A percentile compares a stretch with the other conserved stretches of the same genome.
phyloP scores from a whole-genome alignment of 768 basidiomycete species.

The Lactifluus piperatus region DNA sequence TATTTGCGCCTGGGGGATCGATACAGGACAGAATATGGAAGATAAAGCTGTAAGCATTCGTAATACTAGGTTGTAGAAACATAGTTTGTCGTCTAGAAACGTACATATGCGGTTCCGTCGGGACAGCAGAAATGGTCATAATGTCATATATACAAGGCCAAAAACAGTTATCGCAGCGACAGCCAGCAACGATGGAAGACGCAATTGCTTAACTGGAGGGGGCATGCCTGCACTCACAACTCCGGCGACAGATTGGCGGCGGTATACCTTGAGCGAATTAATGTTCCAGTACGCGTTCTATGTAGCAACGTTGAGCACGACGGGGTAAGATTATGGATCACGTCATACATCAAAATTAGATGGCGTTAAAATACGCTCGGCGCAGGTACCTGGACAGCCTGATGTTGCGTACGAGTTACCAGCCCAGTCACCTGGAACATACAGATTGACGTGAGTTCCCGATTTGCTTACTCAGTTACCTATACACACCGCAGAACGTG shows the following conservation, averaged over 20 bases:
- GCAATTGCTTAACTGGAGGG: not conserved
- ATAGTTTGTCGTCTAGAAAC: not conserved
- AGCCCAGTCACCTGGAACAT: constrained; percentile 63
- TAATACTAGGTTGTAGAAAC: not conserved
- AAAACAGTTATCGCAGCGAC: not conserved
- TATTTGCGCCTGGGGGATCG: constrained; percentile 20
- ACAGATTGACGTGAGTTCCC: constrained; percentile 8
- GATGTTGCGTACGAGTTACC: constrained; percentile 71
- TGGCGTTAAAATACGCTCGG: constrained; percentile 53
- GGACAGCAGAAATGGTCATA: constrained; percentile 13
- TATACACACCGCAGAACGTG: constrained; percentile 63
- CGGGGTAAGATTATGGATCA: not conserved
- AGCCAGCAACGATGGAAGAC: not conserved
- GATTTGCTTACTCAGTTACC: not conserved
- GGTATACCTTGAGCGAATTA: constrained; percentile 68
- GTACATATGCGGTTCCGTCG: not conserved
- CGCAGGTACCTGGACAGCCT: constrained; percentile 68
- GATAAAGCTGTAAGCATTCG: constrained; percentile 41
- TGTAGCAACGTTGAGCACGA: not conserved
- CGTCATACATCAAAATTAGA: constrained; percentile 57
- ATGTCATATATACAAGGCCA: not conserved
- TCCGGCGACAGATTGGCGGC: constrained; percentile 10
- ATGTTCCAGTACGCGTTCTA: constrained; percentile 80
- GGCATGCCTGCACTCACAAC: constrained; percentile 8
- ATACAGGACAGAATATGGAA: constrained; percentile 44